phyloP scores from a whole-genome alignment of 2,329 filamentous ascomycete species.

The Podosphaera xanthii region DNA sequence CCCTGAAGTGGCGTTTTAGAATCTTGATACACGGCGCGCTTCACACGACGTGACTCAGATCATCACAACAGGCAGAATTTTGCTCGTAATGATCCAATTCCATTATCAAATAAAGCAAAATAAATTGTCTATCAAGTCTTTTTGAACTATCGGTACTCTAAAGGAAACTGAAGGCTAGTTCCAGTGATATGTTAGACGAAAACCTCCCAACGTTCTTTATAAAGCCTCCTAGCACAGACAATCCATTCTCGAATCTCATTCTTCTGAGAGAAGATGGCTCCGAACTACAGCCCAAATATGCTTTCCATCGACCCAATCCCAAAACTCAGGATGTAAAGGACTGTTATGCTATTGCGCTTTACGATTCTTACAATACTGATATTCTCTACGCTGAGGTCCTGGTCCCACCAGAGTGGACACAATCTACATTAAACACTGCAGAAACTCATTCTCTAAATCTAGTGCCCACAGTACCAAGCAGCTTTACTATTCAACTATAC shows the following conservation, averaged over 20 bases:
- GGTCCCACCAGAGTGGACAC: slow-evolving; percentile 65
- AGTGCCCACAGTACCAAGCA: slow-evolving; percentile 50
- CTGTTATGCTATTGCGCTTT: slow-evolving; percentile 68
- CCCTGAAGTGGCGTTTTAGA: too few species aligned
- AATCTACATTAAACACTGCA: slow-evolving; percentile 59
- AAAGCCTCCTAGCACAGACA: slow-evolving; percentile 23
- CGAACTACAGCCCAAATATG: slow-evolving; percentile 58
- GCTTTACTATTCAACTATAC: slow-evolving; percentile 74
- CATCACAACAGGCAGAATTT: too few species aligned
- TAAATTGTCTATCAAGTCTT: too few species aligned
- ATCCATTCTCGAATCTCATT: slow-evolving; percentile 30
- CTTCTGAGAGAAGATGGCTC: slow-evolving; percentile 49
- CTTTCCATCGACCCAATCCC: slow-evolving; percentile 56
- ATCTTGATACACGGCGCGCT: too few species aligned
- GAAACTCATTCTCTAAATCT: slow-evolving; percentile 49
- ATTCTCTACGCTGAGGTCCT: slow-evolving; percentile 75
- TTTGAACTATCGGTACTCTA: too few species aligned
- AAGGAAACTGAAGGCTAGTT: too few species aligned
- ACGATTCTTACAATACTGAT: slow-evolving; percentile 58
- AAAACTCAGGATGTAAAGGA: slow-evolving; percentile 46
- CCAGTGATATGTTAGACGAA: slow-evolving; percentile 56
- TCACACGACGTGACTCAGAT: too few species aligned
- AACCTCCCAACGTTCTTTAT: slow-evolving; percentile 58
- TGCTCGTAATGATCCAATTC: too few species aligned
- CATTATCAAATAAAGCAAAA: too few species aligned